Percentiles rank a stretch among this genome's conserved stretches.
phyloP scores from a whole-genome alignment of 208 protist species.

The Tritrichomonas musculus region DNA sequence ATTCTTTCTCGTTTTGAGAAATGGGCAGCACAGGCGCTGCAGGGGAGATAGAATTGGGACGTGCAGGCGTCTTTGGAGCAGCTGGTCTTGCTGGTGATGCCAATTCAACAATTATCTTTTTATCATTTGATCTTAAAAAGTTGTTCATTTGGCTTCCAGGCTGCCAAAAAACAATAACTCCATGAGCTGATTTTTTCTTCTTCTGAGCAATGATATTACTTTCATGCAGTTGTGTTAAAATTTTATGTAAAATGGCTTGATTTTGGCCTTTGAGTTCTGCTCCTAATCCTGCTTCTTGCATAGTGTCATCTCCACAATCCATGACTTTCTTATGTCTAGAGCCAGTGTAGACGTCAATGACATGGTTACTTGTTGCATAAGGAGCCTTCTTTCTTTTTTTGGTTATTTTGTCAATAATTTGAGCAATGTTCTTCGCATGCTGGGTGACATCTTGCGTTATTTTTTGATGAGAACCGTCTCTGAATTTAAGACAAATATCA shows the following conservation, averaged over 20 bases:
- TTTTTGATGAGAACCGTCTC: not conserved
- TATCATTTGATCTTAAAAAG: too few species aligned
- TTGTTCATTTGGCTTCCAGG: too few species aligned
- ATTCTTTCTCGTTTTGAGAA: not conserved
- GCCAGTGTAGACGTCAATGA: not conserved
- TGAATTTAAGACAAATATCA: conserved; percentile 25
- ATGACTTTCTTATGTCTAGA: not conserved
- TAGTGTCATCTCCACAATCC: not conserved
- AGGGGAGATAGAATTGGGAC: not conserved
- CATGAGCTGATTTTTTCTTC: not conserved
- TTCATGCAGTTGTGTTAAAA: not conserved
- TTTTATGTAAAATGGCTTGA: not conserved
- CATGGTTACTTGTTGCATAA: not conserved
- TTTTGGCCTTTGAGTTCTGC: not conserved
- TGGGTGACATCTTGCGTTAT: not conserved
- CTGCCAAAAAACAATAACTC: not conserved
- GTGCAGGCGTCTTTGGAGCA: not conserved
- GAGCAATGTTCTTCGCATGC: not conserved
- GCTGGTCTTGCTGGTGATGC: too few species aligned
- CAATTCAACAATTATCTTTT: too few species aligned
- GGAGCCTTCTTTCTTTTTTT: not conserved
- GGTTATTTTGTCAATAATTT: not conserved
- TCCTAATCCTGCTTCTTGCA: not conserved
- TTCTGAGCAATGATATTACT: not conserved
- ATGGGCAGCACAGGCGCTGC: not conserved